Base-by-base conservation (phyloP, 257 asterid species). In the Solanum sejunctum region DNA sequence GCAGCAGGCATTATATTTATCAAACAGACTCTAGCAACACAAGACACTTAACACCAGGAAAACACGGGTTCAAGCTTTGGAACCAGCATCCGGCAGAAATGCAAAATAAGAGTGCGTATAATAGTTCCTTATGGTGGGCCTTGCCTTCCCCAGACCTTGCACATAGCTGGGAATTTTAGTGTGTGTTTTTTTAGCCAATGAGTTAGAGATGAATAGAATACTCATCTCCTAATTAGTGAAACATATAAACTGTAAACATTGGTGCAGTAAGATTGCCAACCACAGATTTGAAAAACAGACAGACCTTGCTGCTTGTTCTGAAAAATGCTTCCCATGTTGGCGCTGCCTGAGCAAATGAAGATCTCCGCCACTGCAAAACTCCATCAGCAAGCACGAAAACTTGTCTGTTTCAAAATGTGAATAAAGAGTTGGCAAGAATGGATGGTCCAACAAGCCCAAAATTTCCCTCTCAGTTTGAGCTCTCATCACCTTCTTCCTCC, bases 311-410 rank as follows among this genome's bases (percentile, higher is more conserved):
- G 98, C 97, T 87, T 93, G 98, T 90, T 95, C 98, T 2, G 95
- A 52, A 82, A 95, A 94, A 91, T 90, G 93, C 91, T 92, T 92
- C 75, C 95, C 97, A 0, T 89, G 91, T 89, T 94, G 98, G 10
- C 95, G 93, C 88, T 95, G 98, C 88, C 98, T 83, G 54, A 94
- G 98, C 88, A 95, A 89, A 91, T 95, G 98, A 84, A 95, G 94
- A 88, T 95, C 98, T 12, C 98, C 98, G 3, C 98, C 98, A 56
- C 95, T 93, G 91, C 98, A 95, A n/a, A 94, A 95, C 90, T 95
- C 98, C 97, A 95, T 95, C 16, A 95, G 82, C 94, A 95, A 88
- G 41, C 98, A 95, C 39, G 98, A 95, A 80, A 94, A 95, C 85
- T 94, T 94, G 1, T 92, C 98, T 3, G 98, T 95, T 79, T 94